Conservation (phyloP, 495 filamentous ascomycete genomes). For the Elasticomyces elasticus region DNA sequence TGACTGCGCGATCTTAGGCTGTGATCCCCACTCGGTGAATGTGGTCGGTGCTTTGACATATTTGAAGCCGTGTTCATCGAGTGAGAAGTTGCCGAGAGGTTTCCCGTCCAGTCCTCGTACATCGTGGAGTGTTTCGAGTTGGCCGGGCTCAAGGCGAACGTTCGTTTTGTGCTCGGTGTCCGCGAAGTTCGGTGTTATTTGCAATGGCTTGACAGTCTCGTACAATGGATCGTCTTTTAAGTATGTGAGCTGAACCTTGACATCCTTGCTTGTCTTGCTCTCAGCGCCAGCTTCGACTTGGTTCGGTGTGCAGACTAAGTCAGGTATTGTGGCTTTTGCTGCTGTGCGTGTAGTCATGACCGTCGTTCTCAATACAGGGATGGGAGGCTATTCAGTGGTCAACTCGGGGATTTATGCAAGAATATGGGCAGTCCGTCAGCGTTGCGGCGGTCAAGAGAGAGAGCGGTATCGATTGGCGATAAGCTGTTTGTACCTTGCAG, state of each 20-base stretch:
- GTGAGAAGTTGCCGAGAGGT: slow-evolving; percentile 7
- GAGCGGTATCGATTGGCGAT: background rate
- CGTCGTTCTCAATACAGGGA: background rate
- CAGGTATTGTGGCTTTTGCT: background rate
- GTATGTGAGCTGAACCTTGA: slow-evolving; percentile 17
- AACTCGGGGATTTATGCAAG: background rate
- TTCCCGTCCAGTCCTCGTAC: slow-evolving; percentile 3
- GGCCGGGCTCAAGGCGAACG: slow-evolving; percentile 13
- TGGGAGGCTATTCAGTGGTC: background rate
- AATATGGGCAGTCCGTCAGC: background rate
- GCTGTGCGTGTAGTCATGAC: background rate
- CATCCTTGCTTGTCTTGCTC: background rate
- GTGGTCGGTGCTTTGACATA: slow-evolving; percentile 15
- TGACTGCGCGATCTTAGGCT: slow-evolving; percentile 8
- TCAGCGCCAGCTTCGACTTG: background rate
- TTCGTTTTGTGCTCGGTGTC: slow-evolving; percentile 10
- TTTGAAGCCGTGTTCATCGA: slow-evolving; percentile 20
- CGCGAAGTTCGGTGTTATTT: slow-evolving; percentile 15
- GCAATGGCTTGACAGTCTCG: slow-evolving; percentile 17
- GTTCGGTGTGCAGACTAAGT: background rate
- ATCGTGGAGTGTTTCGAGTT: slow-evolving; percentile 13
- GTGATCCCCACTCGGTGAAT: slow-evolving; percentile 11
- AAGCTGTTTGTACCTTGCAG: slow-evolving; percentile 5
- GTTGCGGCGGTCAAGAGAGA: background rate
- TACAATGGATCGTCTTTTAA: slow-evolving; percentile 15